Evolutionary conservation across 2,329 filamentous ascomycete species (phyloP).

Genomic region (Basipetospora sp.): DNA sequence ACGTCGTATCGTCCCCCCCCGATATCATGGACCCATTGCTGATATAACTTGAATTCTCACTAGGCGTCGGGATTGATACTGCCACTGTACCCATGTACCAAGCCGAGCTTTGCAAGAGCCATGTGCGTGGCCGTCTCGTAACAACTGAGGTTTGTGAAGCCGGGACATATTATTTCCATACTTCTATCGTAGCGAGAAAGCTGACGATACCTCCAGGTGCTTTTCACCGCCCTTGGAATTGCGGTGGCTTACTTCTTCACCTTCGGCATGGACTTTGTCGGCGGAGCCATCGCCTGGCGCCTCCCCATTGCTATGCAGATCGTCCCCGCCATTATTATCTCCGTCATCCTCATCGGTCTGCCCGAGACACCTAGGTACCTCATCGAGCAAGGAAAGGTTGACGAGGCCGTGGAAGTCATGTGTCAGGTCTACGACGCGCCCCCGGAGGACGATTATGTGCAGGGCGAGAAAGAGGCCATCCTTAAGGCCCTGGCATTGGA

Average conservation of each 20-base stretch:
- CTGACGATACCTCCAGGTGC: constrained; percentile 17
- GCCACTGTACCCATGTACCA: constrained; percentile 42
- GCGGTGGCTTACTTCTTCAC: constrained; percentile 33
- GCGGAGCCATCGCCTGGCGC: constrained; percentile 31
- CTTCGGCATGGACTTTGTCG: constrained; percentile 17
- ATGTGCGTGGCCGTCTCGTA: constrained; percentile 39
- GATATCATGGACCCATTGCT: too few species aligned
- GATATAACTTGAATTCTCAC: too few species aligned
- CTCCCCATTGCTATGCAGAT: constrained; percentile 33
- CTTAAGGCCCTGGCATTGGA: constrained; percentile 30
- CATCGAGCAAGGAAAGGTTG: constrained; percentile 19
- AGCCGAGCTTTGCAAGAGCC: constrained; percentile 32
- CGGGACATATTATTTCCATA: too few species aligned
- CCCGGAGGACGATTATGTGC: constrained; percentile 3
- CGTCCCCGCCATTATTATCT: constrained; percentile 20
- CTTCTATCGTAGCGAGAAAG: too few species aligned
- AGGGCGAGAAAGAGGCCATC: background rate
- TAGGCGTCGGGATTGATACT: constrained; percentile 31
- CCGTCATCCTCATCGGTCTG: constrained; percentile 17
- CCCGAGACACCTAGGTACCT: constrained; percentile 28
- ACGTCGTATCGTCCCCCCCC: constrained; percentile 22
- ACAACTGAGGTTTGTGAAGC: constrained; percentile 34
- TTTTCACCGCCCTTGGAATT: constrained; percentile 29
- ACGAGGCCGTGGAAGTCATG: constrained; percentile 20
- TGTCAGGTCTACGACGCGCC: constrained; percentile 15